Evolutionary conservation across 331 rosid genomes (phyloP).

Genomic region (Ulmus americana): DNA sequence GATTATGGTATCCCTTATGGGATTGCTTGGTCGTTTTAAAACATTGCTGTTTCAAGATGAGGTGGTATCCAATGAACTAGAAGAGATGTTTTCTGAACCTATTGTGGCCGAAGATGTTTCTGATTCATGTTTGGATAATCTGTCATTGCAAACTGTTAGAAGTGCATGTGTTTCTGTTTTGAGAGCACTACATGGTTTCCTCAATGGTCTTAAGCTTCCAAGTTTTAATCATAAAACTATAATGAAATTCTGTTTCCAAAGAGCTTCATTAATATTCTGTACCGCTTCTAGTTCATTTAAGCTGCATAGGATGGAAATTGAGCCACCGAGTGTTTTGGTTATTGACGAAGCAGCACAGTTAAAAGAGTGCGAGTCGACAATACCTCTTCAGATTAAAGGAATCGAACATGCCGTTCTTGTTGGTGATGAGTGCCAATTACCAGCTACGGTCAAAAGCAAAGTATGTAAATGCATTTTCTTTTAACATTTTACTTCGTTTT

Average conservation of each 20-base stretch:
- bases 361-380: conserved; percentile 57
- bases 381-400: conserved; percentile 49
- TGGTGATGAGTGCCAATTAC: conserved; percentile 62
- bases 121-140: background rate
- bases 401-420: conserved; percentile 45
- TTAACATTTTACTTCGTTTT: background rate
- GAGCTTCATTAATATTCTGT: conserved; percentile 58
- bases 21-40: conserved; percentile 34
- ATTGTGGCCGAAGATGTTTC: conserved; percentile 11
- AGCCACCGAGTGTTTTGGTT: conserved; percentile 39
- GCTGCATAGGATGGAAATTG: conserved; percentile 33
- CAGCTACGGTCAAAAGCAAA: conserved; percentile 52
- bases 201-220: conserved; percentile 38
- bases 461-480: conserved; percentile 23
- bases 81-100: conserved; percentile 32
- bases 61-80: conserved; percentile 33
- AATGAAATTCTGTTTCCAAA: conserved; percentile 43
- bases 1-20: conserved; percentile 25
- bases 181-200: conserved; percentile 35
- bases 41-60: conserved; percentile 27
- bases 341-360: conserved; percentile 73
- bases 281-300: conserved; percentile 60
- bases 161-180: conserved; percentile 37
- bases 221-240: conserved; percentile 9
- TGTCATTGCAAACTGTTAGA: conserved; percentile 26